Base-by-base conservation (phyloP, 495 filamentous ascomycete species). In the Penicillium herquei region DNA sequence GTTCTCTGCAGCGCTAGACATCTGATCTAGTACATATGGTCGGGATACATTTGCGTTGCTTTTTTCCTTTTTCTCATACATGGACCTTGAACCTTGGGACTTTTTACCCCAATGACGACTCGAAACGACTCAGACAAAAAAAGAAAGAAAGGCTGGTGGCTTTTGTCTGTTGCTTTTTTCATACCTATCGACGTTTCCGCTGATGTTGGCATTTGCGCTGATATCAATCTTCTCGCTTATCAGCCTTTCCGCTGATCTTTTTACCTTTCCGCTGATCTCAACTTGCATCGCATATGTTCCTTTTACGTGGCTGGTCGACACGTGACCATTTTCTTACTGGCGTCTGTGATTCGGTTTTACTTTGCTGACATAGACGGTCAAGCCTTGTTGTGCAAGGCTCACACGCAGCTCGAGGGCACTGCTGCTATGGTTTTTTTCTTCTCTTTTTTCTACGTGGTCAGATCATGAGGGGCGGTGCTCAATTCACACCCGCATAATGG, bases 1-100 rank as follows among this genome's bases (percentile, higher is more conserved):
- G 92, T 64, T 91, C 87, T 10, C 84, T 96, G 58, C 77, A 75
- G 60, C 73, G 79, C 58, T 84, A 80, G 67, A 41, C 60, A 49
- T 10, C 31, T 26, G 44, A 43, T 53, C 62, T 35, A 50, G 51
- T 55, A 61, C 49, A 62, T 58, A 54, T 56, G 49, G 37, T 44
- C 11, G 35, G 12, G 39, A 52, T 45, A 35, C 30, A 16, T 30
- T 32, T 37, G 37, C 30, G 41, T 30, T 50, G 17, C 43, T 17
- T 21, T 40, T 49, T 26, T 32, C 17, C 32, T 33, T 39, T 51
- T 11, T 39, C 35, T 32, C 43, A 51, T 55, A 49, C 51, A 55
- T 47, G 30, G 52, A 39, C 49, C 39, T 42, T 52, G 46, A 26
- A 16, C 18, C 14, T 49, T 55, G 37, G 18, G 14, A 31, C 53